A percentile compares a stretch with the other conserved stretches of the same genome.
phyloP scores from a whole-genome alignment of 352 stramenopile species.

The Pythium vanterpoolii region DNA sequence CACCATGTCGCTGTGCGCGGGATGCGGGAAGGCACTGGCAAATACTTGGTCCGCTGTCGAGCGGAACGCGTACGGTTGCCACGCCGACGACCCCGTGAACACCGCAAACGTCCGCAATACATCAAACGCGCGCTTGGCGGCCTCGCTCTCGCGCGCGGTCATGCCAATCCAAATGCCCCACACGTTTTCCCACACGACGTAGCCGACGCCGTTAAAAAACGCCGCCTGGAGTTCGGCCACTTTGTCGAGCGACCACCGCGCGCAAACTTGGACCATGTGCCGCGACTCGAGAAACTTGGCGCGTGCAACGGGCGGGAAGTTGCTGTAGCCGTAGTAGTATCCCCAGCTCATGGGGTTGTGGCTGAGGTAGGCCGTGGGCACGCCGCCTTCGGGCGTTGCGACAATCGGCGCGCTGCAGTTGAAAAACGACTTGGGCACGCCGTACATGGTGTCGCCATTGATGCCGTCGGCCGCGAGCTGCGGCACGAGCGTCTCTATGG shows the following conservation, averaged over 20 bases:
- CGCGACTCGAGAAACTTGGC: conserved; percentile 79
- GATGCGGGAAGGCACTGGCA: conserved; percentile 30
- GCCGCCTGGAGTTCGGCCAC: conserved; percentile 56
- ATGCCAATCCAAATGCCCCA: conserved; percentile 87
- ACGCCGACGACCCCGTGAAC: conserved; percentile 38
- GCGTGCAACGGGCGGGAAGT: conserved; percentile 67
- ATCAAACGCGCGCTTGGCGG: conserved; percentile 50
- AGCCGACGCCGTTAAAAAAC: conserved; percentile 86
- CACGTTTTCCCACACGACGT: conserved; percentile 88
- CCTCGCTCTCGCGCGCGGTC: conserved; percentile 66
- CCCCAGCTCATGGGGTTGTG: conserved; percentile 82
- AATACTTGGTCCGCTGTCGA: conserved; percentile 34
- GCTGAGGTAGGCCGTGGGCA: conserved; percentile 56
- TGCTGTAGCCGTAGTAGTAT: conserved; percentile 63
- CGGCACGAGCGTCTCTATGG: conserved; percentile 35
- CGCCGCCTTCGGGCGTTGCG: conserved; percentile 58
- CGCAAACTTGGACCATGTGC: conserved; percentile 83
- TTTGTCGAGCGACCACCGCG: conserved; percentile 77
- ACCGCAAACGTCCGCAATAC: conserved; percentile 60
- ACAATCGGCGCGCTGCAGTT: conserved; percentile 63
- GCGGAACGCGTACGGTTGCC: conserved; percentile 46
- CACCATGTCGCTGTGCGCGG: conserved; percentile 20
- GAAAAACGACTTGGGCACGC: conserved; percentile 75
- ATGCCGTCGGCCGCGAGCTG: conserved; percentile 65
- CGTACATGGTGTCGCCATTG: conserved; percentile 89